Evolutionary conservation across 495 filamentous ascomycete species (phyloP).

Genomic region (Hypoxylon rickii): DNA sequence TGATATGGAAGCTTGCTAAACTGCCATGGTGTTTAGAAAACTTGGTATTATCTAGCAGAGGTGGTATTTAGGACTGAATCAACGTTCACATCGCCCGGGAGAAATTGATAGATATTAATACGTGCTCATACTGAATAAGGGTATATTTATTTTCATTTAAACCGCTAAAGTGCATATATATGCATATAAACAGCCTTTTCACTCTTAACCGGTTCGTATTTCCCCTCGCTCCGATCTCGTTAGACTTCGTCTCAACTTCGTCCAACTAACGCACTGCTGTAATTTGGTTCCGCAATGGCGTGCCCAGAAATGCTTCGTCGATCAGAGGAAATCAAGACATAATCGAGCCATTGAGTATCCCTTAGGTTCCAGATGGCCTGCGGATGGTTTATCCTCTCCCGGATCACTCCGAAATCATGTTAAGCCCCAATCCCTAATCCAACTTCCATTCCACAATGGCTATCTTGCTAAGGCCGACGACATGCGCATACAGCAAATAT

Average conservation of each 20-base stretch:
- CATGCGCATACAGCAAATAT: conserved; percentile 18
- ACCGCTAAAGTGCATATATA: not conserved
- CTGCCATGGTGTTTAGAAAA: no score
- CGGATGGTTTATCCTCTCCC: conserved; percentile 5
- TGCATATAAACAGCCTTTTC: not conserved
- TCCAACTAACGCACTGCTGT: conserved; percentile 9
- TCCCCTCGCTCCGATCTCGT: conserved; percentile 30
- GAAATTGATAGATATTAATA: no score
- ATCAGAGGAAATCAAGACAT: not conserved
- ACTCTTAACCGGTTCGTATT: not conserved
- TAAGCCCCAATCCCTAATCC: not conserved
- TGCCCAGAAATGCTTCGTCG: conserved; percentile 6
- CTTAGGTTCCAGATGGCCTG: not conserved
- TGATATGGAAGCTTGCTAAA: no score
- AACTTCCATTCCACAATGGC: not conserved
- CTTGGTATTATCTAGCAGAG: no score
- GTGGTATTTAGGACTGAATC: no score
- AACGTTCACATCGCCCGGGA: no score
- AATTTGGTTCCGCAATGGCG: conserved; percentile 29
- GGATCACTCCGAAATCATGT: conserved; percentile 14
- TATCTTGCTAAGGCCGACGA: conserved; percentile 27
- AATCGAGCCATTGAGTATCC: conserved; percentile 8
- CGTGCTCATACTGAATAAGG: no score
- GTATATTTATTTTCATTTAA: not conserved
- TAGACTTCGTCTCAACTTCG: conserved; percentile 1